Evolutionary conservation across 140 eudicot genomes (phyloP).

Genomic region (Artemisia princeps): DNA sequence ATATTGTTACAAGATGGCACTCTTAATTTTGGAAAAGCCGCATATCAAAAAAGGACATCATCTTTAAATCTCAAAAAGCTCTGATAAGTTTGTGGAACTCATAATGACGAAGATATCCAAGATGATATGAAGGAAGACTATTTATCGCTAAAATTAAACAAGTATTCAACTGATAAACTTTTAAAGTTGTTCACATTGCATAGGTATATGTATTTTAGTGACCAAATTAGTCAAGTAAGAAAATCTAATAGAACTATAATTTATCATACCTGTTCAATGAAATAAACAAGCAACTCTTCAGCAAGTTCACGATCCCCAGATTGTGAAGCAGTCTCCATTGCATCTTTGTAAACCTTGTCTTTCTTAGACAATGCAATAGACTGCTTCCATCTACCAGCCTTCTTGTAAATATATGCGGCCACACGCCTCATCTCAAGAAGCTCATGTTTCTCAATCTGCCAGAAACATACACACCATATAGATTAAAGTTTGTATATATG

Average conservation of each 20-base stretch:
- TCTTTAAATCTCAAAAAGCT: no score
- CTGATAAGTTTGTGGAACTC: no score
- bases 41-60: no score
- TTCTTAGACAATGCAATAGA: slow-evolving; percentile 94
- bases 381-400: slow-evolving; percentile 99
- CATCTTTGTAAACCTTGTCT: slow-evolving; percentile 92
- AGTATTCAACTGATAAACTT: not conserved
- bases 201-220: not conserved
- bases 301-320: slow-evolving; percentile 99
- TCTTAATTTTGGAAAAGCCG: not conserved
- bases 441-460: slow-evolving; percentile 97
- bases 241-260: not conserved
- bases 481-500: not conserved
- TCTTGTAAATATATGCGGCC: slow-evolving; percentile 95
- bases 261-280: slow-evolving; percentile 76
- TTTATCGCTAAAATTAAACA: no score
- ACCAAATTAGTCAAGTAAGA: no score
- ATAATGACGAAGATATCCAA: no score
- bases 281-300: slow-evolving; percentile 89
- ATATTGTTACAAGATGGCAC: not conserved
- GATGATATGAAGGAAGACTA: no score
- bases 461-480: slow-evolving; percentile 1
- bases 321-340: slow-evolving; percentile 99
- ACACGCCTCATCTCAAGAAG: slow-evolving; percentile 99
- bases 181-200: not conserved